A percentile compares a stretch with the other conserved stretches of the same genome.
phyloP scores from a whole-genome alignment of 208 protist genomes.

The Acanthamoeba lugdunensis region DNA sequence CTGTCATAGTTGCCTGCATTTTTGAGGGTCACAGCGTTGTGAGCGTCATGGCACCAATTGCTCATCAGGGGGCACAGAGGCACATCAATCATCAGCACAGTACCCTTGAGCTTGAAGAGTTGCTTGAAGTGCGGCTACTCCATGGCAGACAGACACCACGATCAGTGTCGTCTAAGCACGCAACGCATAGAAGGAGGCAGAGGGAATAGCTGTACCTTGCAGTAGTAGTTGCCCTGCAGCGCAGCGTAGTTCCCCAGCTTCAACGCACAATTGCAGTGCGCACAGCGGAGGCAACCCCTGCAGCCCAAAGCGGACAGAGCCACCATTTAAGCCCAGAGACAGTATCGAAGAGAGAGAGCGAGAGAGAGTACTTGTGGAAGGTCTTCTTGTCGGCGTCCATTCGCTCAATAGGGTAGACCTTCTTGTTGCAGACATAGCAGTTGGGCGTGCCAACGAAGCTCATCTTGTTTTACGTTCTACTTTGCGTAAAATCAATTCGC shows the following conservation, averaged over 20 bases:
- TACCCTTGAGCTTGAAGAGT: slow-evolving; percentile 63
- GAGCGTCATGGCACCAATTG: background rate
- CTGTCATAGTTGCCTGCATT: slow-evolving; percentile 48
- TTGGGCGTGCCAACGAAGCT: slow-evolving; percentile 46
- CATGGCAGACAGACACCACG: too few species aligned
- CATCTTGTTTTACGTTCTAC: background rate
- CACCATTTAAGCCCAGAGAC: background rate
- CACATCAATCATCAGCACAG: background rate
- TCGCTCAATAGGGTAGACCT: slow-evolving; percentile 37
- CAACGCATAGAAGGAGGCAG: too few species aligned
- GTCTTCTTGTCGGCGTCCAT: slow-evolving; percentile 61
- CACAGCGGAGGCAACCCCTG: slow-evolving; percentile 52
- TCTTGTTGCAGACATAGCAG: slow-evolving; percentile 68
- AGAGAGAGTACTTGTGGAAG: slow-evolving; percentile 31
- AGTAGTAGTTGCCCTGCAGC: slow-evolving; percentile 65
- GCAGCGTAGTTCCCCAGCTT: slow-evolving; percentile 70
- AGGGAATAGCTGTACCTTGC: background rate
- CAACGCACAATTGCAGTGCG: slow-evolving; percentile 44
- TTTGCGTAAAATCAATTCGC: background rate
- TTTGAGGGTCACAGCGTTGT: background rate
- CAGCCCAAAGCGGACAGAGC: background rate
- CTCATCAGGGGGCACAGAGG: background rate
- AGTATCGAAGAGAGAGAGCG: too few species aligned
- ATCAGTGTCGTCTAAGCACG: too few species aligned
- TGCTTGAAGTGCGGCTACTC: slow-evolving; percentile 25